Conservation (phyloP, 2,329 filamentous ascomycete genomes). For the Sporothrix curviconia region DNA sequence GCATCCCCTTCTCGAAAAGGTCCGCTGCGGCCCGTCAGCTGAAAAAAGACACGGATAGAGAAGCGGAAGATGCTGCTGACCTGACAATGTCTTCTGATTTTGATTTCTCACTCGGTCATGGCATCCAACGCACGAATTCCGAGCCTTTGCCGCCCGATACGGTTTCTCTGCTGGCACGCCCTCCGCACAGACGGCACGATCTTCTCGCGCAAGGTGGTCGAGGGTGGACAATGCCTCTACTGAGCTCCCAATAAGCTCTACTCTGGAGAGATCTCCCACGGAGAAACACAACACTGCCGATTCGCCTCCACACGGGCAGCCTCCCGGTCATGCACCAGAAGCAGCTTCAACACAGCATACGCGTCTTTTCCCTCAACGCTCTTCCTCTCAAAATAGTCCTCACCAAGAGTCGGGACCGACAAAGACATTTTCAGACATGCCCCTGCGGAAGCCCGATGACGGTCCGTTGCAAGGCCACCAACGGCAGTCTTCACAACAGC, state of each 20-base stretch:
- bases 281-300: too few species aligned
- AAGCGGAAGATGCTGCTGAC: conserved; percentile 38
- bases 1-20: conserved; percentile 68
- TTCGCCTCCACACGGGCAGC: background rate
- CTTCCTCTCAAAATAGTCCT: conserved; percentile 46
- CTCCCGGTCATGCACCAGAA: background rate
- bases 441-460: conserved; percentile 24
- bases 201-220: conserved; percentile 30
- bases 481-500: conserved; percentile 19
- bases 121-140: conserved; percentile 59
- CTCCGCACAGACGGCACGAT: conserved; percentile 39
- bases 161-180: conserved; percentile 53
- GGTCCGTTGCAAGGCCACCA: conserved; percentile 16
- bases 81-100: conserved; percentile 31
- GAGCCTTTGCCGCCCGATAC: conserved; percentile 58
- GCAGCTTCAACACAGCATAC: conserved; percentile 15
- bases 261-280: background rate
- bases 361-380: conserved; percentile 44
- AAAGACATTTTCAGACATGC: background rate
- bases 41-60: conserved; percentile 52
- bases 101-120: conserved; percentile 43
- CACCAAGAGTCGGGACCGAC: conserved; percentile 35
- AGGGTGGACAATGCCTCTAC: background rate
- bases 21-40: conserved; percentile 53
- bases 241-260: background rate